These are phyloP conservation scores for Myxozyma kluyveri DNA, from an alignment of 805 yeast species.

Conservation along the genomic window DNA sequence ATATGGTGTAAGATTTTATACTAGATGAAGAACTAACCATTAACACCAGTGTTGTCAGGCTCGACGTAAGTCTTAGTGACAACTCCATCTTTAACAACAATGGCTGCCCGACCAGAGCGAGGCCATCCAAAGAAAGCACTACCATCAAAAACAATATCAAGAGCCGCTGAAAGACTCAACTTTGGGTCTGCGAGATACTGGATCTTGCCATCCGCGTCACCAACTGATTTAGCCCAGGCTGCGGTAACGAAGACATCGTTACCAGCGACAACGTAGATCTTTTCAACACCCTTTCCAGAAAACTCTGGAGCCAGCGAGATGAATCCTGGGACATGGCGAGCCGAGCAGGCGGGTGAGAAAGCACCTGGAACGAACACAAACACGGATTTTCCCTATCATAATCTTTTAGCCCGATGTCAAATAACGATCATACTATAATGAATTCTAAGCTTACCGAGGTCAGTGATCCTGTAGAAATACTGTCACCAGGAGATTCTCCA, in stretches of 20 bases:
- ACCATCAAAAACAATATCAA: constrained; percentile 74
- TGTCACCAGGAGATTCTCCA: constrained; percentile 65
- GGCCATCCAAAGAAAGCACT: constrained; percentile 69
- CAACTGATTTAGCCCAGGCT: constrained; percentile 63
- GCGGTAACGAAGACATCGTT: constrained; percentile 83
- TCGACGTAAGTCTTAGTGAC: constrained; percentile 68
- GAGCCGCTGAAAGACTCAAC: constrained; percentile 64
- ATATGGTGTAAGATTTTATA: not conserved
- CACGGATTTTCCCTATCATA: constrained; percentile 48
- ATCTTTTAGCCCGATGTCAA: constrained; percentile 33
- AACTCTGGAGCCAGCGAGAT: constrained; percentile 52
- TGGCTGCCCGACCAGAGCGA: constrained; percentile 73
- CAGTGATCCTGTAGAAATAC: constrained; percentile 46
- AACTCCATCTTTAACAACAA: constrained; percentile 70
- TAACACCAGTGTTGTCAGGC: constrained; percentile 75
- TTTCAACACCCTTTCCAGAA: constrained; percentile 60
- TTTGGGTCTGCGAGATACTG: constrained; percentile 74
- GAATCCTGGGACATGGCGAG: constrained; percentile 72
- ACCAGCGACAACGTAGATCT: constrained; percentile 68
- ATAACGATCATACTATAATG: not conserved
- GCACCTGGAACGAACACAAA: constrained; percentile 73
- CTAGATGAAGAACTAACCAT: constrained; percentile 40
- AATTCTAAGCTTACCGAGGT: constrained; percentile 4
- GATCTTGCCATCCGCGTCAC: constrained; percentile 30
- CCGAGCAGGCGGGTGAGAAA: constrained; percentile 75